A percentile compares a stretch with the other conserved stretches of the same genome.
These are phyloP conservation scores for Ogataea trehaloabstinens DNA, from an alignment of 805 yeast species.

Conservation along the genomic window DNA sequence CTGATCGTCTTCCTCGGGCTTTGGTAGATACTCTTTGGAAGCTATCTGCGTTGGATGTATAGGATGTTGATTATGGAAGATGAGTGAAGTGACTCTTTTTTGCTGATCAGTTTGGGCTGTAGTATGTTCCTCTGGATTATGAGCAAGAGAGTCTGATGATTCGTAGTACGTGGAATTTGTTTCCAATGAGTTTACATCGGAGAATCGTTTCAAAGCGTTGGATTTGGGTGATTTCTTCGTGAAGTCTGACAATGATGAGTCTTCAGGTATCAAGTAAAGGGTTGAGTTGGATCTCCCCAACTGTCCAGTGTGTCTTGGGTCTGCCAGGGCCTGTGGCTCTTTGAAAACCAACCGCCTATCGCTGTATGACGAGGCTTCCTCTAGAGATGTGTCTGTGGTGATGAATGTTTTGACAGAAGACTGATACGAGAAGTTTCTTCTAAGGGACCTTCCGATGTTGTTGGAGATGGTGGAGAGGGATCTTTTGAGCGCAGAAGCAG, in stretches of 20 bases:
- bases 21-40: conserved; percentile 19
- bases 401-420: conserved; percentile 27
- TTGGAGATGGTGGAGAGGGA: conserved; percentile 30
- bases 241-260: conserved; percentile 18
- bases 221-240: conserved; percentile 5
- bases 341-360: neutral
- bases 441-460: conserved; percentile 24
- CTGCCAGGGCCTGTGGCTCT: conserved; percentile 3
- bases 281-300: conserved; percentile 19
- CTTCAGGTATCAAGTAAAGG: conserved; percentile 26
- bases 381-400: conserved; percentile 25
- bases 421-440: conserved; percentile 27
- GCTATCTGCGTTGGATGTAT: conserved; percentile 14
- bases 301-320: conserved; percentile 7
- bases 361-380: conserved; percentile 4
- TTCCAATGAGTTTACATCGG: conserved; percentile 11
- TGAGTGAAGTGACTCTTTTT: conserved; percentile 14
- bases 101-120: conserved; percentile 7
- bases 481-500: conserved; percentile 20
- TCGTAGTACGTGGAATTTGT: conserved; percentile 16
- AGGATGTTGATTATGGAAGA: conserved; percentile 12
- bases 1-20: conserved; percentile 37
- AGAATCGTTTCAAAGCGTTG: conserved; percentile 2
- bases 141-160: conserved; percentile 8
- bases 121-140: conserved; percentile 3